These are phyloP conservation scores for Bruguiera sexangula DNA, from an alignment of 345 rosid genomes.

Conservation along the genomic window DNA sequence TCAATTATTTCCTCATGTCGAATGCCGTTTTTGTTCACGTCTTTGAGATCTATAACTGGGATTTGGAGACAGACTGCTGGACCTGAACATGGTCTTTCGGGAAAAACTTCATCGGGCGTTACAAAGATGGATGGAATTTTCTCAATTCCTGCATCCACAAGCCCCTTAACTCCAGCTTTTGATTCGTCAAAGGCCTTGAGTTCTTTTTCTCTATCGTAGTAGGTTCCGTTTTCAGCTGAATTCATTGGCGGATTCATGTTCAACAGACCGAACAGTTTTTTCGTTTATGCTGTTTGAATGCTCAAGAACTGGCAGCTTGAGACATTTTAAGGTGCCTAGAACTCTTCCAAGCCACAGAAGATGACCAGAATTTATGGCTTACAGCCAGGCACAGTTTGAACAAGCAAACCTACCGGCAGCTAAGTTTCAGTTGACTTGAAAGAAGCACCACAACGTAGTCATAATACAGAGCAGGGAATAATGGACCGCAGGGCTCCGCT, in stretches of 20 bases:
- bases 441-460: too few species aligned
- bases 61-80: not conserved
- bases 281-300: too few species aligned
- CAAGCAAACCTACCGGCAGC: too few species aligned
- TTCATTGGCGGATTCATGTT: not conserved
- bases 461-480: too few species aligned
- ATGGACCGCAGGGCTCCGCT: too few species aligned
- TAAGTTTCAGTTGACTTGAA: too few species aligned
- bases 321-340: too few species aligned
- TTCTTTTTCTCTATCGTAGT: not conserved
- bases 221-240: not conserved
- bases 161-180: conserved; percentile 8
- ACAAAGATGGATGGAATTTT: conserved; percentile 7
- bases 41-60: conserved; percentile 1
- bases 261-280: not conserved
- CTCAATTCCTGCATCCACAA: not conserved
- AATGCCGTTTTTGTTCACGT: not conserved
- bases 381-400: too few species aligned
- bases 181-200: conserved; percentile 5
- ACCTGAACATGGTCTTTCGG: not conserved
- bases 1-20: not conserved
- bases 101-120: not conserved
- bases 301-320: too few species aligned
- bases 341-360: too few species aligned
- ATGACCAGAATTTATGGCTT: too few species aligned